A percentile compares a stretch with the other conserved stretches of the same genome.
Evolutionary conservation across 176 grass and related monocot species (phyloP).

Genomic region (Oropetium thomaeum): DNA sequence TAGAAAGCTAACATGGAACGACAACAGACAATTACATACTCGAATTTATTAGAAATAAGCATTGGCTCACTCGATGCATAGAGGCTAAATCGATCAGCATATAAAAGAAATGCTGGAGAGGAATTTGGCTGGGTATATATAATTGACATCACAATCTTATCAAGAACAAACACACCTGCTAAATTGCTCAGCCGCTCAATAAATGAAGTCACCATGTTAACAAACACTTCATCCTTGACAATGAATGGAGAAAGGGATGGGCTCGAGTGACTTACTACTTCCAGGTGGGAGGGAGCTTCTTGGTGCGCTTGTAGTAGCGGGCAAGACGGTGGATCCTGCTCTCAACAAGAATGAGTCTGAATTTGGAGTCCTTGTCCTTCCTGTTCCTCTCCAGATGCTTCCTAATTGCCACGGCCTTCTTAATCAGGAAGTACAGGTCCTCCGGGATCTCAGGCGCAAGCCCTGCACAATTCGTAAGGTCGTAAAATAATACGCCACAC

Average conservation of each 20-base stretch:
- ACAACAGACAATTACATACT: neutral
- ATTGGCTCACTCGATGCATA: too few species aligned
- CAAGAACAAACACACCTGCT: neutral
- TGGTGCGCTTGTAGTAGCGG: slow-evolving; percentile 97
- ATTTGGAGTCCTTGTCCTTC: slow-evolving; percentile 96
- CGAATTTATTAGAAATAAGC: too few species aligned
- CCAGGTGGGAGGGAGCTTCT: slow-evolving; percentile 91
- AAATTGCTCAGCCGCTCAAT: neutral
- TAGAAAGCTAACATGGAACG: neutral
- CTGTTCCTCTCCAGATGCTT: slow-evolving; percentile 96
- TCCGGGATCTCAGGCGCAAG: slow-evolving; percentile 81
- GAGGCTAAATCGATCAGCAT: neutral
- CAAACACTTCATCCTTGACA: neutral
- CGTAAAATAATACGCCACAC: neutral
- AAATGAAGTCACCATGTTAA: too few species aligned
- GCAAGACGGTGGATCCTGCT: slow-evolving; percentile 92
- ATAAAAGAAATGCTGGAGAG: neutral
- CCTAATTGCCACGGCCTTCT: slow-evolving; percentile 91
- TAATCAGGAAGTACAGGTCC: slow-evolving; percentile 85
- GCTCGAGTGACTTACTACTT: slow-evolving; percentile 63
- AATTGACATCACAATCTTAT: too few species aligned
- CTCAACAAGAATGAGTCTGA: slow-evolving; percentile 90
- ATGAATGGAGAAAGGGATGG: too few species aligned
- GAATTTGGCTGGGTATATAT: neutral
- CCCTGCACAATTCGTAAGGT: slow-evolving; percentile 8